Conservation (phyloP, 139 green algal genomes). For the Volvox reticuliferus region DNA sequence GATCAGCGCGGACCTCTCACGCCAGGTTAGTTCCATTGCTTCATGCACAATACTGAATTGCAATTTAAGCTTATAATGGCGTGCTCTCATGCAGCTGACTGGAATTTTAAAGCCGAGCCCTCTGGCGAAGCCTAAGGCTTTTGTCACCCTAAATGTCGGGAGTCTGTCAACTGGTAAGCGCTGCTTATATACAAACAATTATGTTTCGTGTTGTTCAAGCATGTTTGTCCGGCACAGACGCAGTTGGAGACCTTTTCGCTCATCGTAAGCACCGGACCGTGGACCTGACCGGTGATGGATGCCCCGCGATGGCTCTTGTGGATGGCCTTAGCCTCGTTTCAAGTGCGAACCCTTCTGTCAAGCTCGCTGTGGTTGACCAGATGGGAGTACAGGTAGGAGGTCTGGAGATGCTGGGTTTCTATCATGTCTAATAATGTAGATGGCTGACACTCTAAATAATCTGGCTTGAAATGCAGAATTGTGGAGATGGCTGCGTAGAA, state of each 20-base stretch:
- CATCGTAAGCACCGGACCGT: neutral
- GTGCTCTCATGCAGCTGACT: conserved; percentile 1
- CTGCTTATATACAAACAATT: neutral
- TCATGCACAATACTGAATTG: neutral
- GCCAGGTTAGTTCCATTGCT: neutral
- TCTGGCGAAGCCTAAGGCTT: conserved; percentile 38
- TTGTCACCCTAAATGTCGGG: conserved; percentile 11
- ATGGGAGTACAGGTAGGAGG: conserved; percentile 36
- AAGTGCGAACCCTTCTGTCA: conserved; percentile 32
- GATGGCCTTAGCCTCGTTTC: conserved; percentile 17
- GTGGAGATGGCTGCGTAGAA: conserved; percentile 38
- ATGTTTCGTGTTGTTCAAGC: neutral
- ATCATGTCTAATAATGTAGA: no score
- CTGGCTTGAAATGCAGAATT: conserved; percentile 24
- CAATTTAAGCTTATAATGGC: neutral
- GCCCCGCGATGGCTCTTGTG: neutral
- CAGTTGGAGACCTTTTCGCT: neutral
- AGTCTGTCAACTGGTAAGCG: conserved; percentile 22
- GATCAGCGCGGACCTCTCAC: conserved; percentile 9
- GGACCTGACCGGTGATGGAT: conserved; percentile 13
- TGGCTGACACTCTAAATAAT: no score
- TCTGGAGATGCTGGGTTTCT: neutral
- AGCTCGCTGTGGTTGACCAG: conserved; percentile 43
- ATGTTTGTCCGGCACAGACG: neutral
- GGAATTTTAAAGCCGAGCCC: conserved; percentile 22